Base-by-base conservation (phyloP, 345 rosid genomes). In the Cardamine occulta region DNA sequence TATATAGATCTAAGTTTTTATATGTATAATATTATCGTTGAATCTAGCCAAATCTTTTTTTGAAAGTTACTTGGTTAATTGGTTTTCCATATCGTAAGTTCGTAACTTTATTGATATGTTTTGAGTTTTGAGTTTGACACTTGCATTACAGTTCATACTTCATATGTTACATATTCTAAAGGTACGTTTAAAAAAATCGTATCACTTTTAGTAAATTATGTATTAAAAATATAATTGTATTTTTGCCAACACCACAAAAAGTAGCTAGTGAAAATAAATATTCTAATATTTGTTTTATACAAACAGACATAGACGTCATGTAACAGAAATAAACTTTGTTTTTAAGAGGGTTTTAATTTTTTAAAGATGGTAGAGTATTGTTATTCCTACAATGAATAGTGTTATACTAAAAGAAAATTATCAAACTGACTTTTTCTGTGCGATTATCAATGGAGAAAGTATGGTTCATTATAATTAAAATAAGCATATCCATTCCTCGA, bases 401-500 rank as follows among this genome's bases (percentile, higher is more conserved):
- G 42, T 37, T 37, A 37, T 37, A 37, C 13, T 9, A 17, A 64
- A 53, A 55, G 39, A 55, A 58, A 44, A 60, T 60, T 60, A 60
- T 31, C 28, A 19, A 76, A 63, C 6, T 70, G 4, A 26, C 4
- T 11, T 65, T 39, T 61, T 72, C 24, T 60, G 59, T 58, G 72
- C 67, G 55, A 17, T 71, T 39, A 71, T 72, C 76, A 34, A 63
- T 56, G 65, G 14, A 71, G 48, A 72, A 54, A 48, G 39, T 47
- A 45, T 11, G 42, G 47, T 64, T 44, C 37, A 23, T 11, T 24
- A 29, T 10, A 60, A 68, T 10, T 60, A 75, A 61, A 52, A 68
- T 68, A 68, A 63, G 69, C 51, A n/a, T 70, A 77, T 77, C 75
- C 71, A 47, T 32, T 70, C 72, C 72, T 77, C 76, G 80, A 70